Evolutionary conservation across 352 stramenopile species (phyloP).

Genomic region (Pythium brassicae): DNA sequence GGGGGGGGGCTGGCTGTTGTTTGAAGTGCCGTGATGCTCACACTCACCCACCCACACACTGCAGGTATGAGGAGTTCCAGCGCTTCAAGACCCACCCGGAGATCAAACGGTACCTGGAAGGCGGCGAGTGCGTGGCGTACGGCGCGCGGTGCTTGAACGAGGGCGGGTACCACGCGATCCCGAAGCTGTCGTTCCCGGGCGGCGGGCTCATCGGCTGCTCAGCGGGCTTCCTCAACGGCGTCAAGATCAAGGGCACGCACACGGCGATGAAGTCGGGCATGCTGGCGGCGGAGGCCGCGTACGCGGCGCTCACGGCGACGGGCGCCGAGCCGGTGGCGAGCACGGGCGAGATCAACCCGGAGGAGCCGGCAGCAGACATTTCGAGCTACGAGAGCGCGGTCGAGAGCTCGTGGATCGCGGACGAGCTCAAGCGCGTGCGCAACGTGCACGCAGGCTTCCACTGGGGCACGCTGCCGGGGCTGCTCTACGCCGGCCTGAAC

Average conservation of each 20-base stretch:
- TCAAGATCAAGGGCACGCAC: conserved; percentile 99
- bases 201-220: conserved; percentile 95
- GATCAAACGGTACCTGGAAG: conserved; percentile 92
- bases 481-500: conserved; percentile 92
- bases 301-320: conserved; percentile 75
- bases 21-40: too few species aligned
- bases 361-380: conserved; percentile 59
- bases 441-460: conserved; percentile 98
- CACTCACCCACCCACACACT: too few species aligned
- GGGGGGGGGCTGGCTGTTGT: too few species aligned
- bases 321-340: conserved; percentile 56
- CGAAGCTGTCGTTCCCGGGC: conserved; percentile 98
- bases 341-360: conserved; percentile 67
- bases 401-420: conserved; percentile 93
- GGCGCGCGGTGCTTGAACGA: conserved; percentile 93
- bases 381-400: conserved; percentile 87
- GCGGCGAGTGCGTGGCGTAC: conserved; percentile 97
- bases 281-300: conserved; percentile 95
- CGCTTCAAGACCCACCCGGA: conserved; percentile 97
- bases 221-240: conserved; percentile 97
- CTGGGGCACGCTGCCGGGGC: conserved; percentile 90
- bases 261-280: conserved; percentile 99
- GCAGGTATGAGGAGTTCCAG: conserved; percentile 98
- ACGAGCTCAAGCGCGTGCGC: conserved; percentile 96
- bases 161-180: conserved; percentile 97